Evolutionary conservation across 768 basidiomycete genomes (phyloP).

Genomic region (Cantharellus anzutake): DNA sequence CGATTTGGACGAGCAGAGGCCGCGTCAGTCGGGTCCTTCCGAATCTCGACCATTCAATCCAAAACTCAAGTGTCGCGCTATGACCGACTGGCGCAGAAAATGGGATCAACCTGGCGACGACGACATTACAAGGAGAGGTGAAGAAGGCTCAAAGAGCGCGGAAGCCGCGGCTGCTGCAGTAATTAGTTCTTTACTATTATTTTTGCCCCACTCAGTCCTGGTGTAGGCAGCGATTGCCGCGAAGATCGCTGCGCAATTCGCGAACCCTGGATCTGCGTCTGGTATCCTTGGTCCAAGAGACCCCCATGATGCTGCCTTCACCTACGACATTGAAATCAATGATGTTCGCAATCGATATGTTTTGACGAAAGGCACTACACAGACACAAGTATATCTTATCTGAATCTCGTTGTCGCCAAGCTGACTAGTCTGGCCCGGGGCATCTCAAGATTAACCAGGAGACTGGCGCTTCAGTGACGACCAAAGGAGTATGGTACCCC

Average conservation of each 20-base stretch:
- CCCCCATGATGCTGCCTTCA: slow-evolving; percentile 60
- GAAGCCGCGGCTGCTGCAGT: slow-evolving; percentile 52
- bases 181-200: neutral
- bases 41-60: neutral
- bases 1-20: neutral
- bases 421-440: neutral
- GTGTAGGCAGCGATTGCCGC: slow-evolving; percentile 62
- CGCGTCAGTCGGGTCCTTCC: neutral
- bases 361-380: slow-evolving; percentile 83
- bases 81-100: slow-evolving; percentile 35
- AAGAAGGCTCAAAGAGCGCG: slow-evolving; percentile 36
- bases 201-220: neutral
- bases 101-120: slow-evolving; percentile 57
- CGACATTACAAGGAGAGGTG: slow-evolving; percentile 25
- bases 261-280: slow-evolving; percentile 20
- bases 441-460: slow-evolving; percentile 60
- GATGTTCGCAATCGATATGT: slow-evolving; percentile 89
- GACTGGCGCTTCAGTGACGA: slow-evolving; percentile 81
- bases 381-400: slow-evolving; percentile 49
- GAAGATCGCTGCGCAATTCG: slow-evolving; percentile 83
- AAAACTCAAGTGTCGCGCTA: neutral
- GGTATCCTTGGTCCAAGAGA: slow-evolving; percentile 27
- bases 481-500: slow-evolving; percentile 92
- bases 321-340: slow-evolving; percentile 90
- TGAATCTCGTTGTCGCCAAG: neutral